These are phyloP conservation scores for Clathrospora elynae DNA, from an alignment of 2,329 filamentous ascomycete genomes.

Conservation along the genomic window DNA sequence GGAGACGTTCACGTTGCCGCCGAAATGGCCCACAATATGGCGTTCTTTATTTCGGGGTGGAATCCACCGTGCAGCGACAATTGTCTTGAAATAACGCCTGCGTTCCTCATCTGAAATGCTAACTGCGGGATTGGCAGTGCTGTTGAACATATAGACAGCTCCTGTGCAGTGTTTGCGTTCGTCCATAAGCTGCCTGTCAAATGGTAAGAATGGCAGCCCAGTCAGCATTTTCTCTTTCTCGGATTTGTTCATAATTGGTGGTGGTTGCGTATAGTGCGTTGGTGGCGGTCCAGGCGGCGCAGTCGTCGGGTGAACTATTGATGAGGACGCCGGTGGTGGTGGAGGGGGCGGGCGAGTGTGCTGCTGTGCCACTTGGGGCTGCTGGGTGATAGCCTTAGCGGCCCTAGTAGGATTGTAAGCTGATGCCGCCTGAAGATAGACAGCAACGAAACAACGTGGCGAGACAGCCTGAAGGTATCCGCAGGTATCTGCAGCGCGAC, in stretches of 20 bases:
- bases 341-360: constrained; percentile 27
- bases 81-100: constrained; percentile 71
- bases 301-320: constrained; percentile 14
- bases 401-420: constrained; percentile 7
- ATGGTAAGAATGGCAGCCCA: constrained; percentile 79
- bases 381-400: constrained; percentile 49
- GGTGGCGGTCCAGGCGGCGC: constrained; percentile 31
- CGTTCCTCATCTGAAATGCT: constrained; percentile 70
- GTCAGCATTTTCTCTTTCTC: constrained; percentile 92
- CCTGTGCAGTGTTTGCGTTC: constrained; percentile 85
- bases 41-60: constrained; percentile 22
- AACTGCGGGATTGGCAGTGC: constrained; percentile 73
- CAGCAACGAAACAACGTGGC: not conserved
- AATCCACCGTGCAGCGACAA: constrained; percentile 65
- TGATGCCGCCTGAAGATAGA: not conserved
- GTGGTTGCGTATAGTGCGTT: constrained; percentile 28
- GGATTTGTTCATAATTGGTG: constrained; percentile 54
- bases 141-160: constrained; percentile 86
- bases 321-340: constrained; percentile 24
- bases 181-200: constrained; percentile 74
- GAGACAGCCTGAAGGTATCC: too few species aligned
- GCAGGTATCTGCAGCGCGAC: too few species aligned
- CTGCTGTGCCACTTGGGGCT: constrained; percentile 30
- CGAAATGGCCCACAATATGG: constrained; percentile 61
- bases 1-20: constrained; percentile 78